Evolutionary conservation across 208 protist genomes (phyloP).

Genomic region (Leishmania arabica): DNA sequence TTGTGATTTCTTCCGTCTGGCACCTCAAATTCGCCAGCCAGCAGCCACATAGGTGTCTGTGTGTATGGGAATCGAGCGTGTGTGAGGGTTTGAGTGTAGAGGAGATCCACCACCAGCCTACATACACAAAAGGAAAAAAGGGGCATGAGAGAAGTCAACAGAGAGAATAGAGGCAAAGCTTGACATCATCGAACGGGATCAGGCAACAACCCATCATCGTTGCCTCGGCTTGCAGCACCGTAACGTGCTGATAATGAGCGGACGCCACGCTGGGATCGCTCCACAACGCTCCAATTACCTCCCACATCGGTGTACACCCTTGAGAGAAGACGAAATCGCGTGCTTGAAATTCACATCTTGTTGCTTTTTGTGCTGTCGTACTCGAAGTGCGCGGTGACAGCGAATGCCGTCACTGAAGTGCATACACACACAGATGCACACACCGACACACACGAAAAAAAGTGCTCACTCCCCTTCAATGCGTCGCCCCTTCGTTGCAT

Average conservation of each 20-base stretch:
- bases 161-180: neutral
- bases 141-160: neutral
- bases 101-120: neutral
- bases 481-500: neutral
- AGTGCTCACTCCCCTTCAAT: neutral
- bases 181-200: neutral
- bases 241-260: neutral
- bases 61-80: neutral
- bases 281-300: neutral
- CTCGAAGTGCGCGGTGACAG: neutral
- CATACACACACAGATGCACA: conserved; percentile 15
- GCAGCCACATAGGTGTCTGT: neutral
- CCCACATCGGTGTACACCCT: neutral
- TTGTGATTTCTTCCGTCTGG: neutral
- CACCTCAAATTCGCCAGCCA: neutral
- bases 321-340: neutral
- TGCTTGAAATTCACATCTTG: conserved; percentile 11
- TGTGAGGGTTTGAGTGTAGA: neutral
- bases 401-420: neutral
- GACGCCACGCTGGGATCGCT: neutral
- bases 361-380: neutral
- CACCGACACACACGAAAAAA: conserved; percentile 1
- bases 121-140: neutral
- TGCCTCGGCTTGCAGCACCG: neutral
- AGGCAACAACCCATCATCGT: neutral